Conservation (phyloP, 192 early-diverging fungal genomes). For the Backusella mclennaniae region DNA sequence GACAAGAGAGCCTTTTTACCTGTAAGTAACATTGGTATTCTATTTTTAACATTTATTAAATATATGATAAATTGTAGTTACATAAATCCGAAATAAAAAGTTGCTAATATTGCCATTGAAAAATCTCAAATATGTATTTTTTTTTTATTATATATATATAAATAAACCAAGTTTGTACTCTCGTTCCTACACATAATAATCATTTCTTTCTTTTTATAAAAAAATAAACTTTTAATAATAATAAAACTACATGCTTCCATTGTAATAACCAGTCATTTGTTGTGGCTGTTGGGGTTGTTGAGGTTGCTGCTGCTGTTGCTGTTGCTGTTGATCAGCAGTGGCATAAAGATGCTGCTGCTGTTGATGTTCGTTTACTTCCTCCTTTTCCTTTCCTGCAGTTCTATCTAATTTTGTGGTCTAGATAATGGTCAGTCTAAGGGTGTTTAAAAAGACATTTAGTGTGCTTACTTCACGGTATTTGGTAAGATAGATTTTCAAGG, state of each 20-base stretch:
- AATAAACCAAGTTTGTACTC: too few species aligned
- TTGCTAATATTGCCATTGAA: not conserved
- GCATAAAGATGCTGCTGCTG: slow-evolving; percentile 3
- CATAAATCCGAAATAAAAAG: not conserved
- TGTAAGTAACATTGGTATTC: not conserved
- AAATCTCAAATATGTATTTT: not conserved
- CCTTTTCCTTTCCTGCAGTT: slow-evolving; percentile 50
- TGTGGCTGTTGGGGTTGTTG: slow-evolving; percentile 3
- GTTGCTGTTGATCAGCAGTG: slow-evolving; percentile 15
- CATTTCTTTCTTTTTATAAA: not conserved
- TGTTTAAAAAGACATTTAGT: not conserved
- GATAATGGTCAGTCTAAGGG: too few species aligned
- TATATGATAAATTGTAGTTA: not conserved
- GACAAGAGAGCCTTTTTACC: not conserved
- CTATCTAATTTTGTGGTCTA: slow-evolving; percentile 57
- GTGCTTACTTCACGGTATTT: slow-evolving; percentile 86
- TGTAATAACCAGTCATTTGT: not conserved
- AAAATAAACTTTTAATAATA: not conserved
- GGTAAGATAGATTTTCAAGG: slow-evolving; percentile 82
- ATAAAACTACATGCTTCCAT: slow-evolving; percentile 11
- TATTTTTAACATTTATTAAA: not conserved
- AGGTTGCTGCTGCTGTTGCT: not conserved
- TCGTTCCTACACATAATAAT: not conserved
- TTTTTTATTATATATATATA: not conserved
- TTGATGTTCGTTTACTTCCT: slow-evolving; percentile 33